A percentile compares a stretch with the other conserved stretches of the same genome.
These are phyloP conservation scores for Candida quercuum DNA, from an alignment of 805 yeast species.

Conservation along the genomic window DNA sequence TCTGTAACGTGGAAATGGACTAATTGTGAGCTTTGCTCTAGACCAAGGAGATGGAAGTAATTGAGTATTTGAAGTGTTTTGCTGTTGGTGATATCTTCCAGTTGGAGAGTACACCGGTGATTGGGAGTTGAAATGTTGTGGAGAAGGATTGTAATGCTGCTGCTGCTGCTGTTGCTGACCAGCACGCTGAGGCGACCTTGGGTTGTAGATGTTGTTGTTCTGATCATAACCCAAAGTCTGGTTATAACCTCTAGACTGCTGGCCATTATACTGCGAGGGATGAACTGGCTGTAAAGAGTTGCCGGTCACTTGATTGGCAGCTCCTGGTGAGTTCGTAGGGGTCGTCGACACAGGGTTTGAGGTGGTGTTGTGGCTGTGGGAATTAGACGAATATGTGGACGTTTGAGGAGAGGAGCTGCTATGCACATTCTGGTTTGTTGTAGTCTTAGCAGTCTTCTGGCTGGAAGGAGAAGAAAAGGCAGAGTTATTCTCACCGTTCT, in stretches of 20 bases:
- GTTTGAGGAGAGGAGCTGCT: constrained; percentile 20
- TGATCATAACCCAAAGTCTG: constrained; percentile 14
- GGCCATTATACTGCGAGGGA: constrained; percentile 8
- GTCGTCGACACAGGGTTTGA: constrained; percentile 9
- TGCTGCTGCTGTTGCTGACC: constrained; percentile 7
- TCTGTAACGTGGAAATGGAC: constrained; percentile 93
- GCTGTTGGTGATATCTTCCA: constrained; percentile 28
- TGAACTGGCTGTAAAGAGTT: too few relatives aligned
- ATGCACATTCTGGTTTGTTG: too few relatives aligned
- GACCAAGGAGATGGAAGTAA: constrained; percentile 54
- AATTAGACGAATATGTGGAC: constrained; percentile 16
- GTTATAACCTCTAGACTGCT: constrained; percentile 4
- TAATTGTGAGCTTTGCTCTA: constrained; percentile 53
- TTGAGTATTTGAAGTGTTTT: constrained; percentile 14
- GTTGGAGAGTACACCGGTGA: too few relatives aligned
- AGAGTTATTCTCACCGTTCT: constrained; percentile 23
- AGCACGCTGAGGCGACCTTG: constrained; percentile 19
- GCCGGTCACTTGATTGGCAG: too few relatives aligned
- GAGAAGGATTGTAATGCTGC: constrained; percentile 6
- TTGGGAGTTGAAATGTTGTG: constrained; percentile 19
- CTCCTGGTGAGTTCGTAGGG: constrained; percentile 7
- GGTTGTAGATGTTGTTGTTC: constrained; percentile 19
- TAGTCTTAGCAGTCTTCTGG: not conserved
- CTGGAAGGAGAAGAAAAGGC: constrained; percentile 11
- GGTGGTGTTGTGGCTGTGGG: constrained; percentile 5